Percentiles rank a stretch among this genome's conserved stretches.
Conservation (phyloP, 2,329 filamentous ascomycete species). For the Aspergillus fijiensis region DNA sequence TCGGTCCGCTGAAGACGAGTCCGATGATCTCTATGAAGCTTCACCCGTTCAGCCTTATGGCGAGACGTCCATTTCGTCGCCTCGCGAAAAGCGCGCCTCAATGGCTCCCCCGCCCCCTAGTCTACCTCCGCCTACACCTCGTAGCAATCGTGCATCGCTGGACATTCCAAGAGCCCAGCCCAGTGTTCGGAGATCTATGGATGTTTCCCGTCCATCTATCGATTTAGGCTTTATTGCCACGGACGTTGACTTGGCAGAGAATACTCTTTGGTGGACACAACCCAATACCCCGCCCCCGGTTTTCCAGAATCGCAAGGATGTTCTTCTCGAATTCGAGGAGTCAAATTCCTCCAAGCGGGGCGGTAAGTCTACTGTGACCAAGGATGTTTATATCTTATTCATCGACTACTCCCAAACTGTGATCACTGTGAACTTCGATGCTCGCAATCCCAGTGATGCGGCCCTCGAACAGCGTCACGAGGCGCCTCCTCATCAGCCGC, state of each 20-base stretch:
- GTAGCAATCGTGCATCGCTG: slow-evolving; percentile 58
- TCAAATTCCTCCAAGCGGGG: slow-evolving; percentile 67
- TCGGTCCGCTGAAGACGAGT: slow-evolving; percentile 33
- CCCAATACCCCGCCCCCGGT: slow-evolving; percentile 75
- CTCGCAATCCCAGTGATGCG: slow-evolving; percentile 69
- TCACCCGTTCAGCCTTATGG: slow-evolving; percentile 41
- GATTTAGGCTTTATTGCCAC: slow-evolving; percentile 84
- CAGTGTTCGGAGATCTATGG: slow-evolving; percentile 65
- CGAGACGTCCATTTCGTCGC: slow-evolving; percentile 31
- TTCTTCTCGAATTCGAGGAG: slow-evolving; percentile 80
- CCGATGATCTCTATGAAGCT: slow-evolving; percentile 50
- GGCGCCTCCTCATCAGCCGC: slow-evolving; percentile 72
- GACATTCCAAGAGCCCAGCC: slow-evolving; percentile 60
- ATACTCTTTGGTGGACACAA: slow-evolving; percentile 84
- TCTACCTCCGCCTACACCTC: slow-evolving; percentile 41
- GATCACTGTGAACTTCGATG: slow-evolving; percentile 76
- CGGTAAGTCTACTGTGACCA: slow-evolving; percentile 69
- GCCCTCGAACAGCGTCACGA: slow-evolving; percentile 84
- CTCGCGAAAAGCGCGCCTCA: slow-evolving; percentile 43
- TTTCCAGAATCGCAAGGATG: slow-evolving; percentile 78
- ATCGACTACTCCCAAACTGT: slow-evolving; percentile 96
- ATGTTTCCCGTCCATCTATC: slow-evolving; percentile 69
- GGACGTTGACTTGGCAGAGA: slow-evolving; percentile 75
- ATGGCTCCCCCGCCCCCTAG: slow-evolving; percentile 50
- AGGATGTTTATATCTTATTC: slow-evolving; percentile 84